Percentiles rank a stretch among this genome's conserved stretches.
Conservation (phyloP, 768 basidiomycete species). For the Hydnomerulius pinastri region DNA sequence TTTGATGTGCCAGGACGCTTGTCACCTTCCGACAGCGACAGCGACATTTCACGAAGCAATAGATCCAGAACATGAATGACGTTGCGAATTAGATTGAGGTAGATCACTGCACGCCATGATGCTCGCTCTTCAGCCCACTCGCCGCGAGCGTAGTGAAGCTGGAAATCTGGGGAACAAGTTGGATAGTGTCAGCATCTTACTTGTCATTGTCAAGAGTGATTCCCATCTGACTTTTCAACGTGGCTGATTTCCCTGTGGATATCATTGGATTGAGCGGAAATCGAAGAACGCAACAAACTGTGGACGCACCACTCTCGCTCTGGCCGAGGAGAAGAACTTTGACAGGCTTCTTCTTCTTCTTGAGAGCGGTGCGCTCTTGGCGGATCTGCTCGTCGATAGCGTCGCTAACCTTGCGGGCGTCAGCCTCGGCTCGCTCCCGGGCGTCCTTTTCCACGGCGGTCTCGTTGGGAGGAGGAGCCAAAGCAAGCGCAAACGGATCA, state of each 20-base stretch:
- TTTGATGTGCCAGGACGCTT: constrained; percentile 19
- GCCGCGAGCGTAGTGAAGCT: constrained; percentile 67
- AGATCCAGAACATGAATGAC: constrained; percentile 63
- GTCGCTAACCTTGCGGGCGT: constrained; percentile 66
- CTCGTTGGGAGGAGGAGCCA: constrained; percentile 68
- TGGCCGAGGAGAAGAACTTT: constrained; percentile 77
- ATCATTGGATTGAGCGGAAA: constrained; percentile 1
- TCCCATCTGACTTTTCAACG: constrained; percentile 63
- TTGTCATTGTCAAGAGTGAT: neutral
- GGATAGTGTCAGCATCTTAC: constrained; percentile 2
- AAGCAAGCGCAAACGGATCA: constrained; percentile 61
- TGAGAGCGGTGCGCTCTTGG: constrained; percentile 56
- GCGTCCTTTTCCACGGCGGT: constrained; percentile 53
- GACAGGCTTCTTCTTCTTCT: constrained; percentile 66
- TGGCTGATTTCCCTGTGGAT: constrained; percentile 64
- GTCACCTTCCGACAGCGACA: constrained; percentile 39
- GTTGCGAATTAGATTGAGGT: constrained; percentile 79
- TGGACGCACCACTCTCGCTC: constrained; percentile 61
- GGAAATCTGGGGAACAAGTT: constrained; percentile 54
- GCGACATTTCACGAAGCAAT: constrained; percentile 56
- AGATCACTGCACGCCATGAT: constrained; percentile 75
- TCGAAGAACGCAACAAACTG: neutral
- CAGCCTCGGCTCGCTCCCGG: constrained; percentile 61
- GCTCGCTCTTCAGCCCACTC: constrained; percentile 71
- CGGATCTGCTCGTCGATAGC: constrained; percentile 76